These are phyloP conservation scores for Lactarius indigo DNA, from an alignment of 768 basidiomycete species.

Conservation along the genomic window DNA sequence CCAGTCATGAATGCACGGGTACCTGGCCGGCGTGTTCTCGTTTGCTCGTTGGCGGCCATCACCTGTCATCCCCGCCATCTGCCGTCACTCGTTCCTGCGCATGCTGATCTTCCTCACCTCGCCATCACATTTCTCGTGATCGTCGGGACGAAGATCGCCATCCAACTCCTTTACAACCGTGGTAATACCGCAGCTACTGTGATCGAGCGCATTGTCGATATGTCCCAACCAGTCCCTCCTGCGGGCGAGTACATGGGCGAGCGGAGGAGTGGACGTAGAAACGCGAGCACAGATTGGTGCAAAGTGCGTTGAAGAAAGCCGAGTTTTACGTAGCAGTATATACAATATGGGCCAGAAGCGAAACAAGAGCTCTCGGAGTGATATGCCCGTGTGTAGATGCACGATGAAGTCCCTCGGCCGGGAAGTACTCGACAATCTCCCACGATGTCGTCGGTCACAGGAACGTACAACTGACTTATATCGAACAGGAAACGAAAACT, in stretches of 20 bases:
- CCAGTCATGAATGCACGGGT: too few relatives aligned
- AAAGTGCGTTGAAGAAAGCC: background rate
- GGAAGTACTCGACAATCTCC: too few relatives aligned
- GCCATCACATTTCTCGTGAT: background rate
- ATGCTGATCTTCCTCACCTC: background rate
- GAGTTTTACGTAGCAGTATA: background rate
- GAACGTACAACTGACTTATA: too few relatives aligned
- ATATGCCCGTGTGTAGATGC: too few relatives aligned
- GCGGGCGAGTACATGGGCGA: background rate
- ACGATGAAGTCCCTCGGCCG: too few relatives aligned
- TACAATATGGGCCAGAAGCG: background rate
- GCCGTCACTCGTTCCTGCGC: background rate
- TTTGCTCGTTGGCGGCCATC: background rate
- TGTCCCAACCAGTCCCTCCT: slow-evolving; percentile 68
- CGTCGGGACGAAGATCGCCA: slow-evolving; percentile 65
- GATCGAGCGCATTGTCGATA: slow-evolving; percentile 83
- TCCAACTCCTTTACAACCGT: slow-evolving; percentile 95
- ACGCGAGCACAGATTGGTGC: background rate
- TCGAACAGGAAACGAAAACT: too few relatives aligned
- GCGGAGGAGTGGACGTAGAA: background rate
- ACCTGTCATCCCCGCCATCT: background rate
- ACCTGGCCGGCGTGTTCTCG: background rate
- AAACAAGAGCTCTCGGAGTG: background rate
- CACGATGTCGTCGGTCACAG: too few relatives aligned
- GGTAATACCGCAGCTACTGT: slow-evolving; percentile 84